Evolutionary conservation across 2,329 filamentous ascomycete species (phyloP), one percentile per base, ranked within the genome.

Genomic region (Penicillium sp.): DNA sequence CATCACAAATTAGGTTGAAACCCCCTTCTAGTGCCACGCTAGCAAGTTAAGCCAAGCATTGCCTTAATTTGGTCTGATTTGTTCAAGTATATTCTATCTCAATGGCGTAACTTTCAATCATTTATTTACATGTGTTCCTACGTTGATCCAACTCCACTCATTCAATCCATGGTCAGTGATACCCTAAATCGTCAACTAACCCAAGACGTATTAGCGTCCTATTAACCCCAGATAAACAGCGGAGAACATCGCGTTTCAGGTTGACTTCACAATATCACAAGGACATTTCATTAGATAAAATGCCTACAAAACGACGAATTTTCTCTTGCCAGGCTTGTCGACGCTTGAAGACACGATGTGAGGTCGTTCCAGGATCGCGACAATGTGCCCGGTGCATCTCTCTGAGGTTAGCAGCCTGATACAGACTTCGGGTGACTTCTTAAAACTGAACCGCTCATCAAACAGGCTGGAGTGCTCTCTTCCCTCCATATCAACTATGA

Each of bases 341-440:
- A 13, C 60, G 60, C 14, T 29, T 62, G 18, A 61, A 62, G 47
- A 62, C 60, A 44, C 51, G 60, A 42, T 62, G 60, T 41, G 60
- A 62, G 43, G 38, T 55, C 11, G 30, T 46, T 29, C 36, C 43
- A 2, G 50, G 50, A 6, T 51, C 45, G 8, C 44, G 32, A 11
- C 51, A 54, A 43, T 54, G 51, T 26, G 39, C 51, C n/a, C 51
- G 51, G 27, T 54, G 51, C 34, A 54, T 54, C 35, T 54, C 51
- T 19, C n/a, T 54, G 14, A 54, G 51, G 51, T 54, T 5, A n/a
- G 47, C n/a, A 34, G 19, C n/a, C 13, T 2, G 29, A 35, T 42
- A 14, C 1, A 29, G 18, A 34, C 4, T 7, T 14, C 32, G 32
- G 32, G 4, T 32, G 8, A 23, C 11, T 30, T 7, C 5, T 13